Base-by-base conservation (phyloP, 2,329 filamentous ascomycete genomes). In the Chrysosporium keratinophilum region DNA sequence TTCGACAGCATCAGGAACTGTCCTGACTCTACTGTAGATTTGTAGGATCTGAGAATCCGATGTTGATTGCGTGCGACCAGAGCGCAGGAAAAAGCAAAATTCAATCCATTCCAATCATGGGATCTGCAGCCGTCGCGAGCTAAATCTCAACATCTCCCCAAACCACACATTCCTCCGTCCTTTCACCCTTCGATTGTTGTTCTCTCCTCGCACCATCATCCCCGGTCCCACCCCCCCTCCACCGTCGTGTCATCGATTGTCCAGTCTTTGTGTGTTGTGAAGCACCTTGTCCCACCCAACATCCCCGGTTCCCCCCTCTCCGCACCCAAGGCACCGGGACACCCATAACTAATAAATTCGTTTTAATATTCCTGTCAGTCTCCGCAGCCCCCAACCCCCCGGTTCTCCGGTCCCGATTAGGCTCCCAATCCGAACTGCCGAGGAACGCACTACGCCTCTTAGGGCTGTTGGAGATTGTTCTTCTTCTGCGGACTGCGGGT, bases 81-180 rank as follows among this genome's bases (percentile, higher is more conserved):
- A 15, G 19, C 19, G 46, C 17, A 31, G 19, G 15, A 43, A 50
- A 50, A 50, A 43, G 48, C 23, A 50, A 50, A 19, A 50, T 34
- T 49, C 46, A 49, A 10, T 12, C 37, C 19, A 41, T 12, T 17
- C 20, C 35, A 41, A 10, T n/a, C 23, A 43, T 43, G 39, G 3
- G 48, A 43, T 50, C 48, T 17, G 19, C 48, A 12, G n/a, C 14
- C 15, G 15, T 44, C 41, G 15, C 37, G 20, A 50, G 42, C 39
- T 19, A 41, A 50, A 50, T 37, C 48, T 23, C n/a, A 42, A 41
- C 39, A 28, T 28, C 35, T 33, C 14, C 47, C 47, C 15, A 48
- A 39, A 39, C 33, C 12, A 31, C 35, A 2, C 28, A n/a, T 11
- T 20, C 39, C 17, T 50, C 23, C 47, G 17, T 34, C 39, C 23